These are phyloP conservation scores for Chenopodium berlandieri DNA, from an alignment of 148 eudicot genomes.

Conservation along the genomic window DNA sequence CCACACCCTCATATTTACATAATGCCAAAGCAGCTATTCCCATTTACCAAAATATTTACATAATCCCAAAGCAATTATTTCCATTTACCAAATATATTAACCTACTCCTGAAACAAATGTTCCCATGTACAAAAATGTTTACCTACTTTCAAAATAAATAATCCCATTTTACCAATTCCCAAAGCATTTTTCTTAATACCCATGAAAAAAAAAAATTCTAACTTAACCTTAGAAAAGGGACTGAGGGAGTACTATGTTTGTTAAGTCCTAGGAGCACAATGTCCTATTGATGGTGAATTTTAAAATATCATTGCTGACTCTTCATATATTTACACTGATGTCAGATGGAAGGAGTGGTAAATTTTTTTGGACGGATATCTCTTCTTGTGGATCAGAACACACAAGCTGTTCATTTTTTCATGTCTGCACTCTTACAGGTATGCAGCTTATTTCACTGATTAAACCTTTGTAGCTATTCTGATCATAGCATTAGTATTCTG, in stretches of 20 bases:
- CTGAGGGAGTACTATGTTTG: background rate
- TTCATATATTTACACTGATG: constrained; percentile 18
- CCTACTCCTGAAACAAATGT: no score
- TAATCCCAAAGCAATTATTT: no score
- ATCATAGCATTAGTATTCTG: background rate
- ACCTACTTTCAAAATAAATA: no score
- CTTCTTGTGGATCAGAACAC: constrained; percentile 91
- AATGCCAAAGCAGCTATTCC: no score
- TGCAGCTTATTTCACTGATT: constrained; percentile 8
- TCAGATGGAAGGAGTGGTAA: constrained; percentile 93
- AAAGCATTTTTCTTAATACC: no score
- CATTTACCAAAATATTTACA: no score
- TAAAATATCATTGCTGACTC: constrained; percentile 10
- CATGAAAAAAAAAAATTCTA: no score
- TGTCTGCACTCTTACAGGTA: constrained; percentile 93
- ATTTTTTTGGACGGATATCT: constrained; percentile 83
- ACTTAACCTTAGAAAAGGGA: no score
- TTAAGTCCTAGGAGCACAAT: background rate
- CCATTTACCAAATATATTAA: no score
- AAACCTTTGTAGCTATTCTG: background rate
- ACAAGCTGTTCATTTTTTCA: constrained; percentile 90
- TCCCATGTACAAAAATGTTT: no score
- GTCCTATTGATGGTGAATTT: background rate
- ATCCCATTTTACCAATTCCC: no score
- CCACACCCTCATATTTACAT: no score